A percentile compares a stretch with the other conserved stretches of the same genome.
These are phyloP conservation scores for Pichia eremophila DNA, from an alignment of 805 yeast species.

Conservation along the genomic window DNA sequence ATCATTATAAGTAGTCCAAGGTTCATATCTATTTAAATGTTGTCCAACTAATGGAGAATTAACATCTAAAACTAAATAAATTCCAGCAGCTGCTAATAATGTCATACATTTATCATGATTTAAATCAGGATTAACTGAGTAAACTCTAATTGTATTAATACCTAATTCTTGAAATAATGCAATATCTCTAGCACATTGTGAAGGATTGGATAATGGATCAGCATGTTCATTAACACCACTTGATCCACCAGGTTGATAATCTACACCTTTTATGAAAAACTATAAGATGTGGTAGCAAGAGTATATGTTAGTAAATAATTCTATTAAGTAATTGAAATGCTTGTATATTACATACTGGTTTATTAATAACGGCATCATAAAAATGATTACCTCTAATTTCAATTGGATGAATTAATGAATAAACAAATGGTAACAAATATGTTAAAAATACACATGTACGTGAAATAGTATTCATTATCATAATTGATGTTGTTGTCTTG, in stretches of 20 bases:
- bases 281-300: conserved; percentile 12
- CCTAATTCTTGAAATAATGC: conserved; percentile 74
- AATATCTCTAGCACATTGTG: conserved; percentile 73
- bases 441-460: neutral
- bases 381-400: conserved; percentile 62
- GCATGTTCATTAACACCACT: conserved; percentile 47
- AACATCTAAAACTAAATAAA: conserved; percentile 84
- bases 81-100: conserved; percentile 81
- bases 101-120: conserved; percentile 91
- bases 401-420: conserved; percentile 44
- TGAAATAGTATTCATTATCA: too few species aligned
- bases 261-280: conserved; percentile 81
- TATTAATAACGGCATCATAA: conserved; percentile 61
- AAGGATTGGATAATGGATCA: conserved; percentile 74
- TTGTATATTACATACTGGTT: conserved; percentile 43
- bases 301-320: neutral
- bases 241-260: conserved; percentile 94
- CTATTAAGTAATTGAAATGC: neutral
- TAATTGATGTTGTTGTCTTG: neutral
- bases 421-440: neutral
- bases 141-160: conserved; percentile 79
- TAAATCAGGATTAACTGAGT: conserved; percentile 73
- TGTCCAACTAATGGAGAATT: conserved; percentile 76
- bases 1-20: conserved; percentile 77
- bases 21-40: conserved; percentile 83